Conservation (phyloP, 345 rosid genomes). For the Populus pruinosa region DNA sequence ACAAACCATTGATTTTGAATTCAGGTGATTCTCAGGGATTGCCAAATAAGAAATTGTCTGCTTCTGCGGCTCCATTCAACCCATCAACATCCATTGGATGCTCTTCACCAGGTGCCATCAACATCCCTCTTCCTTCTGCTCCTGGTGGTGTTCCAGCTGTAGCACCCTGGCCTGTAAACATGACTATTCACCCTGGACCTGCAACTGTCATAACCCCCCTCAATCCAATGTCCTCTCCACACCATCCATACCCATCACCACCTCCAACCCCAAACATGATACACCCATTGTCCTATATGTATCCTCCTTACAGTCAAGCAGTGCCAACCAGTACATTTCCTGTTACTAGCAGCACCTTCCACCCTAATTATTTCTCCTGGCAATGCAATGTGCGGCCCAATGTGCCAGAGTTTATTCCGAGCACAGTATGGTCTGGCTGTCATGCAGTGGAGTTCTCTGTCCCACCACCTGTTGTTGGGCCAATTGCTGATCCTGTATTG, state of each 20-base stretch:
- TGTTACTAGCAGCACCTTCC: slow-evolving; percentile 64
- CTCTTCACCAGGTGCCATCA: slow-evolving; percentile 57
- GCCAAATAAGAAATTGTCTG: slow-evolving; percentile 78
- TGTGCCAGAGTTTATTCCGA: slow-evolving; percentile 64
- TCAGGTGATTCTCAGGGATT: slow-evolving; percentile 45
- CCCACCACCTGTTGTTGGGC: slow-evolving; percentile 61
- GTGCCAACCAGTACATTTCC: slow-evolving; percentile 72
- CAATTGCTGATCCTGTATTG: slow-evolving; percentile 44
- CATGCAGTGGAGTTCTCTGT: slow-evolving; percentile 64
- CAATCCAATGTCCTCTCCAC: slow-evolving; percentile 53
- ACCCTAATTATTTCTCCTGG: slow-evolving; percentile 88
- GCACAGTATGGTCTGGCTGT: slow-evolving; percentile 71
- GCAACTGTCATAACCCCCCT: slow-evolving; percentile 42
- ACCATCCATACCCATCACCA: slow-evolving; percentile 72
- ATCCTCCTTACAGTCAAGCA: slow-evolving; percentile 68
- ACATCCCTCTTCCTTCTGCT: slow-evolving; percentile 50
- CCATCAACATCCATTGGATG: slow-evolving; percentile 67
- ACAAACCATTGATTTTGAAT: slow-evolving; percentile 39
- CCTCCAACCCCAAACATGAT: slow-evolving; percentile 87
- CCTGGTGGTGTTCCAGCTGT: slow-evolving; percentile 53
- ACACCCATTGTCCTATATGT: slow-evolving; percentile 75
- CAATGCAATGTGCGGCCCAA: slow-evolving; percentile 55
- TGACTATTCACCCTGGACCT: slow-evolving; percentile 75
- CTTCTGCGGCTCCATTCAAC: slow-evolving; percentile 93
- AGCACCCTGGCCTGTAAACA: slow-evolving; percentile 80